phyloP scores from a whole-genome alignment of 2,329 filamentous ascomycete species.

The Fusarium floridanum region DNA sequence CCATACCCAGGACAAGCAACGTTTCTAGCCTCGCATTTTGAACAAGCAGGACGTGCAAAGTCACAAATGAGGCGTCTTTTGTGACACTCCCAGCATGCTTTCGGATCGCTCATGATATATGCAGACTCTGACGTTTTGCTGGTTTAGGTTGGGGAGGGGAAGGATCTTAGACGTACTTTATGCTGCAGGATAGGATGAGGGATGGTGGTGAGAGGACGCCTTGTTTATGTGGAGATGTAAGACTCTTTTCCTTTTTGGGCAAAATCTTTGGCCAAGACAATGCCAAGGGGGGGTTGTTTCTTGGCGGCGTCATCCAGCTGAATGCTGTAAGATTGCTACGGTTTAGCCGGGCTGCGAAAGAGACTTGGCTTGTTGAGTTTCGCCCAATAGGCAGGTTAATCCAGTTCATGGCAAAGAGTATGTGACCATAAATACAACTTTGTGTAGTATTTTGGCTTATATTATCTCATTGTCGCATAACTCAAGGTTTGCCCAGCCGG shows the following conservation, averaged over 20 bases:
- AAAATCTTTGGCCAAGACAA: background rate
- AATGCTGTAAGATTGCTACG: background rate
- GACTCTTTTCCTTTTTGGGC: background rate
- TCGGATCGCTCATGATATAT: background rate
- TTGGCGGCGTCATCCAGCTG: background rate
- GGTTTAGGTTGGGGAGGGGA: background rate
- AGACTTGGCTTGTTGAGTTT: background rate
- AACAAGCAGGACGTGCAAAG: conserved; percentile 25
- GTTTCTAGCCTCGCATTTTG: conserved; percentile 24
- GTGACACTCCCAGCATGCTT: conserved; percentile 39
- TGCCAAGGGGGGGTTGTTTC: background rate
- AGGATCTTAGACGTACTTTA: background rate
- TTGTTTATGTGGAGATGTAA: background rate
- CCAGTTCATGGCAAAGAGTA: background rate
- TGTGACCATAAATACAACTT: background rate
- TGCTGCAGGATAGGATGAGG: background rate
- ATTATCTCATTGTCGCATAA: background rate
- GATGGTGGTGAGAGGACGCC: background rate
- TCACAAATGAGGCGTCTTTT: conserved; percentile 37
- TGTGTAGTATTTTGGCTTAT: background rate
- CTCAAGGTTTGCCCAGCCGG: background rate
- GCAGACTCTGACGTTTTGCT: background rate
- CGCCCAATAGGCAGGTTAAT: background rate
- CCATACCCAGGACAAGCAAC: conserved; percentile 34
- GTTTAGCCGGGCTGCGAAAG: background rate